Evolutionary conservation across 192 early-diverging fungal genomes (phyloP).

Genomic region (Chytriomyces confervae): DNA sequence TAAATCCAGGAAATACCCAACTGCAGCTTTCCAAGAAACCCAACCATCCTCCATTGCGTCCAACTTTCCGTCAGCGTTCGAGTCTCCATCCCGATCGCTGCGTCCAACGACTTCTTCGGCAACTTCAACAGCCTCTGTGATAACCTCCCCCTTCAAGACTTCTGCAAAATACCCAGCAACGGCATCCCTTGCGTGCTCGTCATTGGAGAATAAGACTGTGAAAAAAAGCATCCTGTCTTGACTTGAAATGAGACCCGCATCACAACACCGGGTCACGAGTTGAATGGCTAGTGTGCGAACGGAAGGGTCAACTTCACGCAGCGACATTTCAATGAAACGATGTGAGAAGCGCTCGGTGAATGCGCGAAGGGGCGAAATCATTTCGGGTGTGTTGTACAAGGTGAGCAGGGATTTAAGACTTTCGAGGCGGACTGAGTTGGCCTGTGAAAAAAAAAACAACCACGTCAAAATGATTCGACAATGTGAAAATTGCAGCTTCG

Average conservation of each 20-base stretch:
- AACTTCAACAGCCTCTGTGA: constrained; percentile 35
- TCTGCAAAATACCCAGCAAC: constrained; percentile 68
- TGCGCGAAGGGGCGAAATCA: constrained; percentile 58
- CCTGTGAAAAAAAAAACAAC: neutral
- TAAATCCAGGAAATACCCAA: neutral
- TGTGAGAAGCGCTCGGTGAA: constrained; percentile 74
- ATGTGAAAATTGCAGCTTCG: neutral
- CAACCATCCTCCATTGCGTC: constrained; percentile 14
- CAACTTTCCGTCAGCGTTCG: neutral
- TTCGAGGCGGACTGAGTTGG: constrained; percentile 64
- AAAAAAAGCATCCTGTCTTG: constrained; percentile 66
- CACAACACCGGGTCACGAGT: constrained; percentile 50
- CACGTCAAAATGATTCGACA: too few species aligned
- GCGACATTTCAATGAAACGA: constrained; percentile 78
- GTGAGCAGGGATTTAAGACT: constrained; percentile 67
- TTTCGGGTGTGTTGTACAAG: constrained; percentile 56
- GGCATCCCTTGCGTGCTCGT: constrained; percentile 68
- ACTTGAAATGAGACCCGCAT: constrained; percentile 66
- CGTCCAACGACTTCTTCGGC: constrained; percentile 7
- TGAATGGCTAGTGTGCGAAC: constrained; percentile 56
- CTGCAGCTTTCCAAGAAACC: constrained; percentile 41
- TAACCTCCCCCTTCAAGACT: constrained; percentile 55
- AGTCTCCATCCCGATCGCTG: neutral
- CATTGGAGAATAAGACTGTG: constrained; percentile 73
- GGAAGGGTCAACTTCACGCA: constrained; percentile 63